Conservation (phyloP, 2,329 filamentous ascomycete species). For the Fusarium buxicola region DNA sequence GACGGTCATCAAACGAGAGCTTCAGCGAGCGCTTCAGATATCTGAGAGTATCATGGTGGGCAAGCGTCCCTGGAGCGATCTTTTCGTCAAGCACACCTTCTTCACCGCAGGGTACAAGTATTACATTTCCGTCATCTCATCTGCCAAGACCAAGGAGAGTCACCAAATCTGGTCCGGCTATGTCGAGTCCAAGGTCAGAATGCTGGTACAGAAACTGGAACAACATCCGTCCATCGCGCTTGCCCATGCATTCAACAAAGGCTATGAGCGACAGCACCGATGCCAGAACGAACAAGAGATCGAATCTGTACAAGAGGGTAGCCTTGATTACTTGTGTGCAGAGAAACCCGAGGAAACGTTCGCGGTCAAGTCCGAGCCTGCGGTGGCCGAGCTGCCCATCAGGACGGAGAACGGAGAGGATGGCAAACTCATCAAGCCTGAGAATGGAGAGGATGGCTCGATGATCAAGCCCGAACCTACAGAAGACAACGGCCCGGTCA, state of each 20-base stretch:
- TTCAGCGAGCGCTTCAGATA: constrained; percentile 81
- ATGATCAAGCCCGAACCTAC: constrained; percentile 30
- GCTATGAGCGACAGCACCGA: constrained; percentile 84
- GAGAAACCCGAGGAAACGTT: constrained; percentile 55
- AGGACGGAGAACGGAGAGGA: constrained; percentile 59
- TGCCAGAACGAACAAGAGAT: constrained; percentile 68
- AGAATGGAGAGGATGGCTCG: constrained; percentile 48
- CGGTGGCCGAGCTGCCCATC: constrained; percentile 49
- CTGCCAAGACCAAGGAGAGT: constrained; percentile 84
- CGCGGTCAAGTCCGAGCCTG: constrained; percentile 26
- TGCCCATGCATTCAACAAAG: constrained; percentile 93
- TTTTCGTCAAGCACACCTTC: constrained; percentile 92
- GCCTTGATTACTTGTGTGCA: constrained; percentile 58
- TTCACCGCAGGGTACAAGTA: constrained; percentile 96
- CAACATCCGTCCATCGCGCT: constrained; percentile 82
- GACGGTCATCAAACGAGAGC: constrained; percentile 83
- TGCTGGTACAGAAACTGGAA: constrained; percentile 86
- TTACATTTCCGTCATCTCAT: constrained; percentile 88
- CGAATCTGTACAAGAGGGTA: constrained; percentile 66
- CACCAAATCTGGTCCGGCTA: constrained; percentile 91
- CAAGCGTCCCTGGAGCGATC: constrained; percentile 83
- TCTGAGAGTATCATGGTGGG: constrained; percentile 83
- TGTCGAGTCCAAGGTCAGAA: constrained; percentile 91
- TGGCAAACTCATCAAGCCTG: constrained; percentile 53
- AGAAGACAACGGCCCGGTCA: constrained; percentile 47